These are phyloP conservation scores for Aspergillus awamori DNA, from an alignment of 2,329 filamentous ascomycete species.

Conservation along the genomic window DNA sequence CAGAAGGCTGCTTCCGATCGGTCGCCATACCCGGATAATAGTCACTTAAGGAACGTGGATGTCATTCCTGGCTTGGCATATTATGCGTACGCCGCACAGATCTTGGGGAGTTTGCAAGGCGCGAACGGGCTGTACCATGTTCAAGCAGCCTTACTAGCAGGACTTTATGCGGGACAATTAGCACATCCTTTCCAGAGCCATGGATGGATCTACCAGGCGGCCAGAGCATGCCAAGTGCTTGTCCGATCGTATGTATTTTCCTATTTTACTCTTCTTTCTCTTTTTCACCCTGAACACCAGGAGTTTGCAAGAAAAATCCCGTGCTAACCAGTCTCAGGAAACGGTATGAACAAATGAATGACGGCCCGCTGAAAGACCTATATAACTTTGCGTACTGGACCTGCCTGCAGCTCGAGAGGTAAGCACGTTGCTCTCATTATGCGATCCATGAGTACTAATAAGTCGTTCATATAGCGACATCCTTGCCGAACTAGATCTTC, in stretches of 20 bases:
- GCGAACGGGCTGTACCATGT: constrained; percentile 81
- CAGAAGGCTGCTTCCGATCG: constrained; percentile 21
- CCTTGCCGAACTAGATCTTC: constrained; percentile 77
- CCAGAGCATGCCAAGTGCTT: constrained; percentile 67
- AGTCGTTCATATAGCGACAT: constrained; percentile 66
- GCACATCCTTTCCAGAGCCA: constrained; percentile 85
- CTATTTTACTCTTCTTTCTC: too few species aligned
- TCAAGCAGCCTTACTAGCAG: constrained; percentile 81
- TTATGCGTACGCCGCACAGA: constrained; percentile 82
- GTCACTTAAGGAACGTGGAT: constrained; percentile 68
- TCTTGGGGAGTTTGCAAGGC: constrained; percentile 78
- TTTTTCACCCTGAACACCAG: background rate
- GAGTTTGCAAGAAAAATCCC: background rate
- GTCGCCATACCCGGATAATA: constrained; percentile 21
- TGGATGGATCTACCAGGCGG: constrained; percentile 66
- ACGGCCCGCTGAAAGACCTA: constrained; percentile 57
- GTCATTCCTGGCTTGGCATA: constrained; percentile 87
- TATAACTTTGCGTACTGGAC: constrained; percentile 86
- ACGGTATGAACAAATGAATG: constrained; percentile 38
- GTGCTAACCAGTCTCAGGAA: constrained; percentile 26
- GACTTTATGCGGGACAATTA: constrained; percentile 85
- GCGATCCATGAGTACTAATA: background rate
- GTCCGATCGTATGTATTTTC: constrained; percentile 63
- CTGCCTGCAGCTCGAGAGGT: constrained; percentile 89
- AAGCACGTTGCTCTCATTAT: constrained; percentile 24